Conservation (phyloP, 148 eudicot species). For the Chenopodium quinoa region DNA sequence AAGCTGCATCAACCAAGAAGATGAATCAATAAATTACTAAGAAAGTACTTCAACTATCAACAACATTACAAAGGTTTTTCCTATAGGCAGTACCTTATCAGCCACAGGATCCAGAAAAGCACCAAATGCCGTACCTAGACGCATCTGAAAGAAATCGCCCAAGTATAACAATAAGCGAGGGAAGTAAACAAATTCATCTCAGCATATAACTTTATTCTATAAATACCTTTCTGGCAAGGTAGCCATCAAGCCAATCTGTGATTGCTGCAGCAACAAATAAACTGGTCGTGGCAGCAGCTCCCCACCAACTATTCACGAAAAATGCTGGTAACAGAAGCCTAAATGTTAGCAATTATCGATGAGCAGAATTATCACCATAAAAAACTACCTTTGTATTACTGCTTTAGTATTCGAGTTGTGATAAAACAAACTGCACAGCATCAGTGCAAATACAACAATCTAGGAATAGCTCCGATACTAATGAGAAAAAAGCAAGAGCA, state of each 20-base stretch:
- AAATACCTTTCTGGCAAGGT: constrained; percentile 85
- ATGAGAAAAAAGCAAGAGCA: background rate
- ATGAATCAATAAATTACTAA: constrained; percentile 11
- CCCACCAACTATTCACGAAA: constrained; percentile 78
- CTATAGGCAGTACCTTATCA: constrained; percentile 63
- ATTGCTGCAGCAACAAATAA: constrained; percentile 86
- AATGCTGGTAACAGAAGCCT: constrained; percentile 51
- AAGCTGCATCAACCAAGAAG: constrained; percentile 68
- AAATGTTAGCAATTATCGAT: constrained; percentile 22
- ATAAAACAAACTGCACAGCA: background rate
- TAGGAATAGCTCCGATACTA: background rate
- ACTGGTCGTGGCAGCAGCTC: constrained; percentile 72
- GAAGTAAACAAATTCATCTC: constrained; percentile 1
- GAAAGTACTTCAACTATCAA: background rate
- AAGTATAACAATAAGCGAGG: constrained; percentile 10
- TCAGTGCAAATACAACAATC: background rate
- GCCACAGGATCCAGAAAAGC: constrained; percentile 99
- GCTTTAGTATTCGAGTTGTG: background rate
- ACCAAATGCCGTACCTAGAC: constrained; percentile 80
- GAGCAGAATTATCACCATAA: background rate
- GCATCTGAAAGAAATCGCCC: constrained; percentile 58
- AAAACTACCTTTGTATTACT: background rate
- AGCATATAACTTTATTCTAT: background rate
- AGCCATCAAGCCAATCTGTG: constrained; percentile 99
- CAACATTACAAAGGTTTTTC: background rate